Evolutionary conservation across 2,329 filamentous ascomycete species (phyloP).

Genomic region (Xylariomycetidae sp.): DNA sequence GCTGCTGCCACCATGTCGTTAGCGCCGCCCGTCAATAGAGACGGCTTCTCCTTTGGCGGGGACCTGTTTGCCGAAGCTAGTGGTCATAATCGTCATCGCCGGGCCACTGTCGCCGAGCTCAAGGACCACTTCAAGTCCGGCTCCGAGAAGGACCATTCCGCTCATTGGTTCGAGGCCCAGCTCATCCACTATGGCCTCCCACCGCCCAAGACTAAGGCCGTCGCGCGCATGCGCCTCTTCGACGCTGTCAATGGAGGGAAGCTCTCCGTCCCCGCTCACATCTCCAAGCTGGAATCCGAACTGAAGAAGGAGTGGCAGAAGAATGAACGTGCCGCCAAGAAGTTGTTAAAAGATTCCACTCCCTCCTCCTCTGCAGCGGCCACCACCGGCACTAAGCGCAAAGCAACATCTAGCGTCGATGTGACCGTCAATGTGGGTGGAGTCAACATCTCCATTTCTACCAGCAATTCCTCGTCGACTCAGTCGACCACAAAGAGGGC

Average conservation of each 20-base stretch:
- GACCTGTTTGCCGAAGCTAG: no score
- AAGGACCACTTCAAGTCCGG: no score
- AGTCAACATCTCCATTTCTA: slow-evolving; percentile 23
- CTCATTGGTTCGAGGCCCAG: not conserved
- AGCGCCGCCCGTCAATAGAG: no score
- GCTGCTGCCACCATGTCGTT: no score
- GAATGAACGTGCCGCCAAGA: slow-evolving; percentile 45
- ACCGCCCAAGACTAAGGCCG: slow-evolving; percentile 52
- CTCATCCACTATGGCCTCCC: slow-evolving; percentile 51
- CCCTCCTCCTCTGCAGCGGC: not conserved
- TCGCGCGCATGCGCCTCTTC: slow-evolving; percentile 54
- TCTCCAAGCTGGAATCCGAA: slow-evolving; percentile 46
- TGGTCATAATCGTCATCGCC: no score
- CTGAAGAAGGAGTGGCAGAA: slow-evolving; percentile 55
- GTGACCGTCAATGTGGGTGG: slow-evolving; percentile 20
- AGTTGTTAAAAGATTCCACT: slow-evolving; percentile 19
- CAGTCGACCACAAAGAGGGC: slow-evolving; percentile 20
- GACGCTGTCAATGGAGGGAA: slow-evolving; percentile 47
- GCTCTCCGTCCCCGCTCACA: slow-evolving; percentile 43
- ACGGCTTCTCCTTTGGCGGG: no score
- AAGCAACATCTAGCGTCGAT: slow-evolving; percentile 22
- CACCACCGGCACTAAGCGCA: slow-evolving; percentile 23
- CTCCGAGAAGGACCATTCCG: no score
- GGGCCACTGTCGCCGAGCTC: no score
- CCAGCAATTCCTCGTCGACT: slow-evolving; percentile 12